A percentile compares a stretch with the other conserved stretches of the same genome.
phyloP scores from a whole-genome alignment of 306 rosid genomes.

The Trifolium dubium region DNA sequence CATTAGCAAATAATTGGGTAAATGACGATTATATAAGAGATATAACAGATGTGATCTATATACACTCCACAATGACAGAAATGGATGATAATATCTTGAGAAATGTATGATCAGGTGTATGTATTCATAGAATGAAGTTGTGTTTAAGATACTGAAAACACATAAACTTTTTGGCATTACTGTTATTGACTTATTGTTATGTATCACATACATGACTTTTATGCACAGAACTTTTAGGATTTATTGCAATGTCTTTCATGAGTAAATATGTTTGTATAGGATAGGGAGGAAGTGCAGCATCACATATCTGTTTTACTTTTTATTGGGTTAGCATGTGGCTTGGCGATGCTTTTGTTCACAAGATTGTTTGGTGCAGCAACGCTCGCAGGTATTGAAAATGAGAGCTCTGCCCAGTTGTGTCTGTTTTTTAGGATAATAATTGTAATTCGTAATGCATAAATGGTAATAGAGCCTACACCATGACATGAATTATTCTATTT shows the following conservation, averaged over 20 bases:
- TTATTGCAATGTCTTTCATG: slow-evolving; percentile 15
- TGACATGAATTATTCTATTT: slow-evolving; percentile 46
- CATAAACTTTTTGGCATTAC: neutral
- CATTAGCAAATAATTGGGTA: neutral
- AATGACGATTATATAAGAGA: neutral
- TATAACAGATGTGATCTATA: neutral
- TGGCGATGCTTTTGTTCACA: slow-evolving; percentile 72
- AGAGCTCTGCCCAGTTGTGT: slow-evolving; percentile 23
- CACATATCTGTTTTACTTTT: slow-evolving; percentile 66
- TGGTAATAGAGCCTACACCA: slow-evolving; percentile 39
- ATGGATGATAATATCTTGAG: neutral
- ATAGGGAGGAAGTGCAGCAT: slow-evolving; percentile 80
- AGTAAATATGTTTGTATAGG: slow-evolving; percentile 59
- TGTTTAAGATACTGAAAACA: neutral
- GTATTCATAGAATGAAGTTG: neutral
- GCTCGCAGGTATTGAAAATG: slow-evolving; percentile 64
- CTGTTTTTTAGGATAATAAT: slow-evolving; percentile 29
- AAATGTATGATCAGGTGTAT: slow-evolving; percentile 5
- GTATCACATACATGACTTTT: slow-evolving; percentile 19
- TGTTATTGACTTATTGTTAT: neutral
- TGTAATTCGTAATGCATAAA: slow-evolving; percentile 32
- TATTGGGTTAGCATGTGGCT: slow-evolving; percentile 81
- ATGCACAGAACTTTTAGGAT: slow-evolving; percentile 6
- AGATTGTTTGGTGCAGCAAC: slow-evolving; percentile 68
- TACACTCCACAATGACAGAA: neutral